Conservation (phyloP, 2,329 filamentous ascomycete species). For the Beauveria asiatica region DNA sequence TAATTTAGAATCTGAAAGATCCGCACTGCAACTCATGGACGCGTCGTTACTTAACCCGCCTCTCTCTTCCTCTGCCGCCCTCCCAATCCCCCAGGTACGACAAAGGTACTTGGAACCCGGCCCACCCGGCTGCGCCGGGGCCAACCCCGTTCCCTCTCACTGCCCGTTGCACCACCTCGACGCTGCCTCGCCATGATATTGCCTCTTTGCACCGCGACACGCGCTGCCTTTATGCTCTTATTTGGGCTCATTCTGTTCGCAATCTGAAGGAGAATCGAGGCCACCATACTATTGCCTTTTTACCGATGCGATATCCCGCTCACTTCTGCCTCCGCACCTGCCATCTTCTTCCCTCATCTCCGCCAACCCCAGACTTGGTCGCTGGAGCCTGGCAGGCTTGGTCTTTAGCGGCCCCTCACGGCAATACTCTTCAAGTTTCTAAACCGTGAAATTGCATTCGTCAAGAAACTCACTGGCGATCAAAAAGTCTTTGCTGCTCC, state of each 20-base stretch:
- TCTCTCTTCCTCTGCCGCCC: not conserved
- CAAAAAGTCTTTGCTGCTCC: too few species aligned
- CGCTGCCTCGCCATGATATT: not conserved
- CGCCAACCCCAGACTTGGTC: not conserved
- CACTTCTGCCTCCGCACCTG: not conserved
- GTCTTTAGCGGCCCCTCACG: not conserved
- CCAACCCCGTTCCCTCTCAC: constrained; percentile 1
- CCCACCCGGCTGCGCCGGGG: constrained; percentile 8
- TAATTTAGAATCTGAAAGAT: not conserved
- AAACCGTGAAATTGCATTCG: not conserved
- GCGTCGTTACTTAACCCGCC: not conserved
- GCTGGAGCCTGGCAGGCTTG: not conserved
- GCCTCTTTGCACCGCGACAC: not conserved
- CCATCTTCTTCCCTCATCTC: not conserved
- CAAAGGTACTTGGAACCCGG: constrained; percentile 1
- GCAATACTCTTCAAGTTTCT: not conserved
- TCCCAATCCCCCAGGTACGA: not conserved
- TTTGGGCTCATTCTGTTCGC: constrained; percentile 59
- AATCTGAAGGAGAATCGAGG: constrained; percentile 26
- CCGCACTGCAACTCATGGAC: not conserved
- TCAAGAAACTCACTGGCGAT: not conserved
- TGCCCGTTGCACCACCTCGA: constrained; percentile 5
- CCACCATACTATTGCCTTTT: not conserved
- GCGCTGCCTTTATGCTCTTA: constrained; percentile 37
- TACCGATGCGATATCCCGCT: not conserved